Evolutionary conservation across 352 stramenopile species (phyloP).

Genomic region (Globisporangium barbulae): DNA sequence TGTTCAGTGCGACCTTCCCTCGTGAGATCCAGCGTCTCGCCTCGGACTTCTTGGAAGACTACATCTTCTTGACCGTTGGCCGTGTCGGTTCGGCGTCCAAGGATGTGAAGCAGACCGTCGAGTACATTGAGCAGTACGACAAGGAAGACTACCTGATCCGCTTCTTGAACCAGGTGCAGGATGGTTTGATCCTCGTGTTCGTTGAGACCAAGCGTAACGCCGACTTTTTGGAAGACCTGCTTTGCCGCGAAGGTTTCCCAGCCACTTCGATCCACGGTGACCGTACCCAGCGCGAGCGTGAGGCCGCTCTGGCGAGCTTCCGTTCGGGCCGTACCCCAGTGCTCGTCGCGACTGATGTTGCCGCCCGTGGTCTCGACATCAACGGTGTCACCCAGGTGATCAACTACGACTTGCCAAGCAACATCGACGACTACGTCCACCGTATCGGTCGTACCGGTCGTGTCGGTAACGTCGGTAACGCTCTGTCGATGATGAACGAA

Average conservation of each 20-base stretch:
- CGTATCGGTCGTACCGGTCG: slow-evolving; percentile 98
- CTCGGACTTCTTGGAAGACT: slow-evolving; percentile 97
- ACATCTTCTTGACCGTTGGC: slow-evolving; percentile 99
- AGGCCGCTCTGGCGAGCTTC: slow-evolving; percentile 92
- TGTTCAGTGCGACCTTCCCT: slow-evolving; percentile 99
- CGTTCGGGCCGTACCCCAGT: slow-evolving; percentile 90
- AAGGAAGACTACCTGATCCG: slow-evolving; percentile 96
- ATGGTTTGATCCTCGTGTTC: slow-evolving; percentile 96
- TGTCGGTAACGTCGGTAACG: slow-evolving; percentile 96
- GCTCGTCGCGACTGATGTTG: slow-evolving; percentile 98
- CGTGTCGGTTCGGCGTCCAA: slow-evolving; percentile 96
- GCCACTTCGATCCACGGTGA: slow-evolving; percentile 98
- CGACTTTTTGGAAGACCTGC: slow-evolving; percentile 95
- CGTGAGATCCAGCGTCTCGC: slow-evolving; percentile 95
- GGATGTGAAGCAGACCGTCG: slow-evolving; percentile 97
- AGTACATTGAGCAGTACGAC: slow-evolving; percentile 97
- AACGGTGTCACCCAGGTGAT: slow-evolving; percentile 95
- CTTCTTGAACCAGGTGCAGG: slow-evolving; percentile 92
- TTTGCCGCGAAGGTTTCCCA: slow-evolving; percentile 91
- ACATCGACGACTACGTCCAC: slow-evolving; percentile 99
- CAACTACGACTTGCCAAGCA: slow-evolving; percentile 98
- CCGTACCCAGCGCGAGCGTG: slow-evolving; percentile 94
- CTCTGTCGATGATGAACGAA: slow-evolving; percentile 98
- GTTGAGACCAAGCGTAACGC: slow-evolving; percentile 98
- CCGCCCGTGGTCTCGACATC: slow-evolving; percentile 98